These are phyloP conservation scores for Heterobasidion irregulare DNA, from an alignment of 1,284 basidiomycete species.

Conservation along the genomic window DNA sequence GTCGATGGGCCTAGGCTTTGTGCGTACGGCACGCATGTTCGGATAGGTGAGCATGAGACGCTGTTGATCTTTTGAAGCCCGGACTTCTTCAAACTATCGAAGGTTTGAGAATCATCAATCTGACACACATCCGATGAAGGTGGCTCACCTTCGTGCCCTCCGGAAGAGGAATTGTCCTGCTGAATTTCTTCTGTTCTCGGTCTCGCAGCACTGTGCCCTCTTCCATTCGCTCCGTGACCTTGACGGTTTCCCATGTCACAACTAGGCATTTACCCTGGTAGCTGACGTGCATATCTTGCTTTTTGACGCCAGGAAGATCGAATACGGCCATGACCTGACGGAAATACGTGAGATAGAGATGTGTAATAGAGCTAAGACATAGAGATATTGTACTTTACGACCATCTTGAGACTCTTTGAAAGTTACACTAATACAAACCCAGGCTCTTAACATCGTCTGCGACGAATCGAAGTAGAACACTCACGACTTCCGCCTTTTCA, in stretches of 20 bases:
- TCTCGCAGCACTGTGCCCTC: constrained; percentile 51
- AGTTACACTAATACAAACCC: constrained; percentile 35
- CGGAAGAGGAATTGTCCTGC: constrained; percentile 37
- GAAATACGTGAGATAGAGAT: neutral
- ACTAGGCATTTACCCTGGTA: constrained; percentile 54
- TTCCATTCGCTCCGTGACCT: constrained; percentile 49
- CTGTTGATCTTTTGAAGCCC: constrained; percentile 49
- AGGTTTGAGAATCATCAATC: neutral
- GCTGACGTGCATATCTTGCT: constrained; percentile 66
- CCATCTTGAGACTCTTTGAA: constrained; percentile 63
- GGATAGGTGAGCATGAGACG: constrained; percentile 57
- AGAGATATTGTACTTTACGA: constrained; percentile 35
- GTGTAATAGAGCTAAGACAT: constrained; percentile 16
- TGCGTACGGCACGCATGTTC: constrained; percentile 35
- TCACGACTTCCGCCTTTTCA: constrained; percentile 52
- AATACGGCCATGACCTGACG: constrained; percentile 37
- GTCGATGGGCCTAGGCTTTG: constrained; percentile 5
- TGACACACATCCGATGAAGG: neutral
- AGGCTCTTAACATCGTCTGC: too few species aligned
- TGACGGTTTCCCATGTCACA: constrained; percentile 56
- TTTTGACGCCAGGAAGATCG: constrained; percentile 56
- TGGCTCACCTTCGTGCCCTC: constrained; percentile 35
- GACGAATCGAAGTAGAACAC: constrained; percentile 12
- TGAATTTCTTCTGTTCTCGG: constrained; percentile 43
- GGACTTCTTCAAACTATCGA: constrained; percentile 59